Evolutionary conservation across 805 yeast species (phyloP), one percentile per base, ranked within the genome.

Genomic region (Cyberlindnera veronae): DNA sequence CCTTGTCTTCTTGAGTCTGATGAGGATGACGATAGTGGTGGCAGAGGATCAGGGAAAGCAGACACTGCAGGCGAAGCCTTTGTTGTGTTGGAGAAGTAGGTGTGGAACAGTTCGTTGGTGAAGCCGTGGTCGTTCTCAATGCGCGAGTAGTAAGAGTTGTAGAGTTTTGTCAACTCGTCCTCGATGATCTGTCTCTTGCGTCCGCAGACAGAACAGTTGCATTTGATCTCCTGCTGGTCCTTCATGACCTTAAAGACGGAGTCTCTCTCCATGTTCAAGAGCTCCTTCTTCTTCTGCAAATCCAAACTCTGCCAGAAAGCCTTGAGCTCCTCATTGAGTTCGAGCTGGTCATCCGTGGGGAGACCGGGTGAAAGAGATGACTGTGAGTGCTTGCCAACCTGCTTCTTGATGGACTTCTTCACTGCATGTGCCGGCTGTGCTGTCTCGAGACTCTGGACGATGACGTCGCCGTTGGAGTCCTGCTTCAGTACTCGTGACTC

Each of bases 141-240:
- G 18, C 54, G 50, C 28, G 75, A 79, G 46, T 79, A 81, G 53
- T 81, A 79, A 14, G 78, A 76, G 46, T 82, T 82, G 56, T 84
- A 87, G 6, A 86, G 73, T 40, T 74, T 75, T 51, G 81, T 88
- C 53, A 89, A 70, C 57, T 86, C 95, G 50, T 77, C 79, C 55
- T 84, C 93, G 47, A 87, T 74, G 13, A 86, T 77, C 36, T 68
- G 62, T 53, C 81, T 78, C 50, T 84, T 81, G 33, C 85, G 74
- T 2, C 90, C 91, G 64, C 96, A 90, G 15, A 78, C 78, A 4
- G 79, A 66, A 58, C 96, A 90, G 42, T 77, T 72, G 58, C 96
- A 89, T 12, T 58, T 60, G 19, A 68, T 64, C 46, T 71, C 68
- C 54, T 77, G 81, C 54, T 78, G 79, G 44, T 72, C 78, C 45